phyloP scores from a whole-genome alignment of 192 early-diverging fungal genomes.

The Backusella mclennaniae region DNA sequence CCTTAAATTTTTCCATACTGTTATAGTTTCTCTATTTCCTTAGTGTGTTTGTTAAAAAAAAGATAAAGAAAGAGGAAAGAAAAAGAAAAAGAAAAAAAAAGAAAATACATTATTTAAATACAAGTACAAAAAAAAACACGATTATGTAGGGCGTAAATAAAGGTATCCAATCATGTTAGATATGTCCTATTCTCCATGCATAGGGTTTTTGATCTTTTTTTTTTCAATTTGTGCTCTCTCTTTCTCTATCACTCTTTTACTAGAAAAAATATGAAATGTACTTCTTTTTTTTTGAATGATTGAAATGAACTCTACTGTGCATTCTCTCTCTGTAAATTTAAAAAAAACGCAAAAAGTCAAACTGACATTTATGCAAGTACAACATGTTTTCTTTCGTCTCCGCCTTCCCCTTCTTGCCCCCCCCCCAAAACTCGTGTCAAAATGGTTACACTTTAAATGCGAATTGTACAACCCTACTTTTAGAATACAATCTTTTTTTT shows the following conservation, averaged over 20 bases:
- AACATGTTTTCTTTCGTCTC: not conserved
- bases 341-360: not conserved
- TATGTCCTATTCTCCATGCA: not conserved
- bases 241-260: too few relatives aligned
- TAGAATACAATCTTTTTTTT: too few relatives aligned
- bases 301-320: too few relatives aligned
- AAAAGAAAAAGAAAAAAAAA: not conserved
- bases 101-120: not conserved
- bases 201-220: not conserved
- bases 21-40: not conserved
- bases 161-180: not conserved
- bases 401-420: too few relatives aligned
- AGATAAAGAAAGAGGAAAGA: slow-evolving; percentile 8
- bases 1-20: slow-evolving; percentile 64
- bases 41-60: not conserved
- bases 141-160: not conserved
- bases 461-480: too few relatives aligned
- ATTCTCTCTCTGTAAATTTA: not conserved
- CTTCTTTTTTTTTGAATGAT: too few relatives aligned
- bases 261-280: too few relatives aligned
- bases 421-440: not conserved
- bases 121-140: not conserved
- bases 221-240: too few relatives aligned
- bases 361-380: not conserved
- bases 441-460: slow-evolving; percentile 1